Percentiles rank a stretch among this genome's conserved stretches.
phyloP scores from a whole-genome alignment of 2,329 filamentous ascomycete species.

The Aspergillus vadensis region DNA sequence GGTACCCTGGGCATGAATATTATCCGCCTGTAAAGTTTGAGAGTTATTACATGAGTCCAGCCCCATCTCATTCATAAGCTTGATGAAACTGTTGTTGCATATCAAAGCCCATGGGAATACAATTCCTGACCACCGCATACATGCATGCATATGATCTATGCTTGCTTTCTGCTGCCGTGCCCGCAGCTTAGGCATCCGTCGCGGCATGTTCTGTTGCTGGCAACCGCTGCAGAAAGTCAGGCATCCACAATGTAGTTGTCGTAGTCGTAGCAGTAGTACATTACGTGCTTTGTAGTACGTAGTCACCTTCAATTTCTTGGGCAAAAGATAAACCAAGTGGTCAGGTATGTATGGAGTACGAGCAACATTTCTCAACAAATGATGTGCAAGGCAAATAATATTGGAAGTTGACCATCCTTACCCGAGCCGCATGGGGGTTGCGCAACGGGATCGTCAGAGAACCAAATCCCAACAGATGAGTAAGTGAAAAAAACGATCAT shows the following conservation, averaged over 20 bases:
- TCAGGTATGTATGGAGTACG: not conserved
- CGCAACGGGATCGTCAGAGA: not conserved
- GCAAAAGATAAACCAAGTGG: not conserved
- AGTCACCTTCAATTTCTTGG: too few relatives aligned
- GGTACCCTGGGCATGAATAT: not conserved
- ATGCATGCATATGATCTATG: slow-evolving; percentile 9
- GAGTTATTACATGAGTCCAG: not conserved
- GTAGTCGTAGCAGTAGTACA: not conserved
- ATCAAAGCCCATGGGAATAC: not conserved
- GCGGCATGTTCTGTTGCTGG: slow-evolving; percentile 3
- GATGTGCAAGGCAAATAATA: not conserved
- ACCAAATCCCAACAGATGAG: slow-evolving; percentile 9
- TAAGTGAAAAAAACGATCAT: slow-evolving; percentile 23
- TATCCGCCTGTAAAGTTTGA: not conserved
- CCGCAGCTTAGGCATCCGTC: not conserved
- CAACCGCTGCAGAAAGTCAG: not conserved
- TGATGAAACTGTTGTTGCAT: not conserved
- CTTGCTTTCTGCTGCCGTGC: not conserved
- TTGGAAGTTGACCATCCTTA: not conserved
- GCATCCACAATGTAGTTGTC: not conserved
- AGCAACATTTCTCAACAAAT: not conserved
- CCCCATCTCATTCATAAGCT: not conserved
- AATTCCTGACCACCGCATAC: slow-evolving; percentile 4
- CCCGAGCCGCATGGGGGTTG: not conserved
- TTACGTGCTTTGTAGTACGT: too few relatives aligned